phyloP scores from a whole-genome alignment of 2,329 filamentous ascomycete genomes.

The Colletotrichum tabaci region DNA sequence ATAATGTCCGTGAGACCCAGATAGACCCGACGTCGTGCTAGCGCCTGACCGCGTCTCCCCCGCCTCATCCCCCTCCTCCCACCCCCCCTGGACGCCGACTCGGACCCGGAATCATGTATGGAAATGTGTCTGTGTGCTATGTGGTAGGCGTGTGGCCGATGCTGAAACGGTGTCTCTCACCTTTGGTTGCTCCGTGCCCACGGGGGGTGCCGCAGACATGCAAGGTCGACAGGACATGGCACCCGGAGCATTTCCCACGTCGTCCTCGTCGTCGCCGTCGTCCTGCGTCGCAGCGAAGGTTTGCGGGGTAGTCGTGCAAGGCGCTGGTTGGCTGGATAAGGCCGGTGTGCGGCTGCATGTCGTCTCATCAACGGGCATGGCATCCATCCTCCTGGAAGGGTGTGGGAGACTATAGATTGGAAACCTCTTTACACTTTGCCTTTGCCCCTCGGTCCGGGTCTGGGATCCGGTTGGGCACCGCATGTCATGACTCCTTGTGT shows the following conservation, averaged over 20 bases:
- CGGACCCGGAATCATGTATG: too few species aligned
- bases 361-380: constrained; percentile 40
- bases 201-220: constrained; percentile 22
- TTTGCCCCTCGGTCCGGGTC: neutral
- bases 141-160: constrained; percentile 4
- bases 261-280: constrained; percentile 6
- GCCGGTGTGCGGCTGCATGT: constrained; percentile 10
- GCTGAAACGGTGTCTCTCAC: constrained; percentile 30
- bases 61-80: constrained; percentile 15
- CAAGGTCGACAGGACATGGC: constrained; percentile 16
- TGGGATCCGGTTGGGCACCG: constrained; percentile 4
- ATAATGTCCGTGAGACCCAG: constrained; percentile 21
- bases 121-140: neutral
- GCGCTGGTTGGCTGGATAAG: constrained; percentile 22
- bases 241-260: constrained; percentile 14
- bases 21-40: constrained; percentile 9
- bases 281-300: constrained; percentile 19
- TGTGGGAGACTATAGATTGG: neutral
- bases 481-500: neutral
- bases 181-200: constrained; percentile 27
- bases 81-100: too few species aligned
- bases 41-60: constrained; percentile 28
- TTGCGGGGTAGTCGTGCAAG: constrained; percentile 33
- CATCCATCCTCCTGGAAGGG: neutral
- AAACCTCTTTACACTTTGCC: neutral